phyloP scores from a whole-genome alignment of 768 basidiomycete species.

The Leucocoprinus birnbaumii region DNA sequence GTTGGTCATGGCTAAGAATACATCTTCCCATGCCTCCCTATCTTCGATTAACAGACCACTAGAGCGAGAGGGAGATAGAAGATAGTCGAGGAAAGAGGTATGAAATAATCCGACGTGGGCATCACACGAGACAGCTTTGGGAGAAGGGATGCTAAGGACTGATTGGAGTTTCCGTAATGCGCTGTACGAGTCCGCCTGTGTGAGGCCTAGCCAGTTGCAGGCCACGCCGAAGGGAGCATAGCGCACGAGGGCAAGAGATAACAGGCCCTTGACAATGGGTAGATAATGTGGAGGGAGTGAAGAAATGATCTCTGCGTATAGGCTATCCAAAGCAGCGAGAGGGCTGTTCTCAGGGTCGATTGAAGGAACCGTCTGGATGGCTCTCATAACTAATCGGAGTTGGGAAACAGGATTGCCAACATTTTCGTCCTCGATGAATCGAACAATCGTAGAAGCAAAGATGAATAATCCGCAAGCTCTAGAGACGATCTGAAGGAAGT shows the following conservation, averaged over 20 bases:
- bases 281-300: neutral
- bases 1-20: no score
- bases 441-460: slow-evolving; percentile 16
- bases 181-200: neutral
- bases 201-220: neutral
- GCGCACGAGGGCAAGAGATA: neutral
- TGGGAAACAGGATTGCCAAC: no score
- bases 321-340: neutral
- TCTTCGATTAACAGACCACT: no score
- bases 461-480: slow-evolving; percentile 23
- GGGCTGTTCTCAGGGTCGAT: neutral
- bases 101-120: neutral
- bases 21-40: no score
- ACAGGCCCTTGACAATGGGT: neutral
- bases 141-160: neutral
- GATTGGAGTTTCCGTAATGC: neutral
- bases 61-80: no score
- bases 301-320: neutral
- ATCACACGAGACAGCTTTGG: neutral
- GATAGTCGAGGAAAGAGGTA: neutral
- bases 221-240: neutral
- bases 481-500: slow-evolving; percentile 13
- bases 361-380: no score
- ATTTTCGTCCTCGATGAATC: no score
- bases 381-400: no score